phyloP scores from a whole-genome alignment of 331 rosid species.

The Acacia concinna region DNA sequence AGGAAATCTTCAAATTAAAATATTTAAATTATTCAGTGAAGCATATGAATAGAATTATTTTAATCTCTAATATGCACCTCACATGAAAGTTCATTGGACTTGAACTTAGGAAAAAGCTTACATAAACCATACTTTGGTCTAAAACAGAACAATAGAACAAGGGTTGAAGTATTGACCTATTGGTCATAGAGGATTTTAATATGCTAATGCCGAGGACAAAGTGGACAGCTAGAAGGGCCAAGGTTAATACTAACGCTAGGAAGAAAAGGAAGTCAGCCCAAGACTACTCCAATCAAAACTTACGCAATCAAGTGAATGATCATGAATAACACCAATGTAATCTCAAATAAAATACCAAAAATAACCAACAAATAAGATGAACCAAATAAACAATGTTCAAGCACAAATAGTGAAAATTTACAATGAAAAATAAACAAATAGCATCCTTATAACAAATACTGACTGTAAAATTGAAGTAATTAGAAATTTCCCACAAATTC shows the following conservation, averaged over 20 bases:
- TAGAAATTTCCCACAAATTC: slow-evolving; percentile 3
- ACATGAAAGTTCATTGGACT: not conserved
- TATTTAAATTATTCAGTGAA: not conserved
- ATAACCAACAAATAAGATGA: not conserved
- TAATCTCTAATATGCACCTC: not conserved
- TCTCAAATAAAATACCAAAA: not conserved
- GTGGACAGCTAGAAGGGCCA: not conserved
- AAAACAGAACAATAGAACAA: not conserved
- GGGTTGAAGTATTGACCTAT: not conserved
- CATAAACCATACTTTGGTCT: not conserved
- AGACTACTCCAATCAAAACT: not conserved
- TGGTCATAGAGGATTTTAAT: not conserved
- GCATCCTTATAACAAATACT: not conserved
- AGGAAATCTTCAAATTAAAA: not conserved
- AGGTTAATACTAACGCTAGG: not conserved
- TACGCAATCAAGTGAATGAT: not conserved
- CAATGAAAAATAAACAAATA: slow-evolving; percentile 19
- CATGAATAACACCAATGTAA: not conserved
- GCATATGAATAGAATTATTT: not conserved
- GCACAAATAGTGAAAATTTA: not conserved
- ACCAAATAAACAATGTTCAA: slow-evolving; percentile 14
- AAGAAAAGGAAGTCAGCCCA: not conserved
- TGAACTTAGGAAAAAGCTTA: not conserved
- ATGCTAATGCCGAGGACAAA: not conserved
- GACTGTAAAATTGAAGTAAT: not conserved